Conservation (phyloP, 768 basidiomycete genomes). For the Lactarius indigo region DNA sequence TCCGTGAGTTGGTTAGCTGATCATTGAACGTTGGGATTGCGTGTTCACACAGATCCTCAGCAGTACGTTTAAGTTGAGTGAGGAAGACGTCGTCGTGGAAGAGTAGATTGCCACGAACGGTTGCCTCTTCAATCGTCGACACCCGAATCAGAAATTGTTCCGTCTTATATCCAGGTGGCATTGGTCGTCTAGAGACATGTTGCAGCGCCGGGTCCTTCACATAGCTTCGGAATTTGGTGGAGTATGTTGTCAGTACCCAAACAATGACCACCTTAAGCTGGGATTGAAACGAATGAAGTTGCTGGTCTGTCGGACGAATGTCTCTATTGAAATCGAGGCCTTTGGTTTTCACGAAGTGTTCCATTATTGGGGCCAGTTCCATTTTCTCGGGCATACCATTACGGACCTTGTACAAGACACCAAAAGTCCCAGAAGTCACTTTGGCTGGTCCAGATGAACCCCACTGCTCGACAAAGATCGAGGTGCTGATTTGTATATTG, state of each 20-base stretch:
- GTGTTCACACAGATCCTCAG: neutral
- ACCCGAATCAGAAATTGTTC: neutral
- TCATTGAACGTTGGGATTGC: neutral
- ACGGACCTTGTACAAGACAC: neutral
- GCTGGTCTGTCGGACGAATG: neutral
- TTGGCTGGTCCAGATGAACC: neutral
- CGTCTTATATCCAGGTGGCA: neutral
- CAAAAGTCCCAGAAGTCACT: neutral
- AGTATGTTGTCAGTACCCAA: neutral
- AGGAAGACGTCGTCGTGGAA: neutral
- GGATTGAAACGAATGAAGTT: neutral
- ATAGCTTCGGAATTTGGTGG: neutral
- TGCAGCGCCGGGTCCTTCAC: neutral
- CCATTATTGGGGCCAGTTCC: neutral
- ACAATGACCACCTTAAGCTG: neutral
- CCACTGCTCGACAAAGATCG: neutral
- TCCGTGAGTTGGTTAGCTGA: neutral
- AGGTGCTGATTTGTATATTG: neutral
- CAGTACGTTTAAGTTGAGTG: neutral
- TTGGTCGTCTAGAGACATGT: neutral
- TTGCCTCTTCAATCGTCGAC: neutral
- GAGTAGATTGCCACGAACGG: neutral
- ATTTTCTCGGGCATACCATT: neutral
- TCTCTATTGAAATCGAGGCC: neutral
- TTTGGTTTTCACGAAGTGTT: neutral